These are phyloP conservation scores for Calonectria pauciramosa DNA, from an alignment of 2,329 filamentous ascomycete genomes.

Conservation along the genomic window DNA sequence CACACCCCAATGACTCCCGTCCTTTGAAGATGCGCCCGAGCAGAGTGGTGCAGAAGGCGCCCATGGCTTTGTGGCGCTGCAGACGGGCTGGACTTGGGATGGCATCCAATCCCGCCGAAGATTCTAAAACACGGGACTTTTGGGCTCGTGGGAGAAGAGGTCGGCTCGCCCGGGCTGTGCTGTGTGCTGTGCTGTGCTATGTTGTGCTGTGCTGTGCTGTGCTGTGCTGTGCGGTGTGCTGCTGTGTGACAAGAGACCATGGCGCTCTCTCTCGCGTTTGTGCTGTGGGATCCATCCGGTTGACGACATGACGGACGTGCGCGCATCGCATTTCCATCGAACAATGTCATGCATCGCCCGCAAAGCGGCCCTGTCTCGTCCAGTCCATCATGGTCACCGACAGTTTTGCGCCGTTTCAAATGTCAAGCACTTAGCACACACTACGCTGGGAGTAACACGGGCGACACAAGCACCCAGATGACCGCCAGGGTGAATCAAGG, in stretches of 20 bases:
- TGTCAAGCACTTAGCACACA: background rate
- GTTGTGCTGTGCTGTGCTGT: background rate
- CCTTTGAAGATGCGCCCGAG: constrained; percentile 19
- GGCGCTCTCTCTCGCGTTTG: no score
- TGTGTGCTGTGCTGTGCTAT: constrained; percentile 4
- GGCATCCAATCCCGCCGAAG: constrained; percentile 21
- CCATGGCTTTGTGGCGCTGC: constrained; percentile 24
- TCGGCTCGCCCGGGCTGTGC: constrained; percentile 28
- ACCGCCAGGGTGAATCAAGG: background rate
- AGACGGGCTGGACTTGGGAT: constrained; percentile 13
- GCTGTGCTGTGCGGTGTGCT: background rate
- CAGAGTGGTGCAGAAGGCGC: constrained; percentile 12
- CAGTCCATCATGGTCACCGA: constrained; percentile 17
- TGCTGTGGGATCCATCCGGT: background rate
- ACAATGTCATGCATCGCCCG: constrained; percentile 26
- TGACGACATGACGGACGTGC: background rate
- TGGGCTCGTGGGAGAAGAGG: background rate
- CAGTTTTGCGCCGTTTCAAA: constrained; percentile 1
- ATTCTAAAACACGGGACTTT: constrained; percentile 20
- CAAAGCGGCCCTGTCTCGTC: constrained; percentile 20
- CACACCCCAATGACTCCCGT: background rate
- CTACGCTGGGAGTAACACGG: background rate
- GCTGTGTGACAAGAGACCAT: no score
- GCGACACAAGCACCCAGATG: background rate
- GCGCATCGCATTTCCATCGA: constrained; percentile 16